Evolutionary conservation across 78 protist genomes (phyloP), one percentile per base, ranked within the genome.

Genomic region (Bigelowiella natans): DNA sequence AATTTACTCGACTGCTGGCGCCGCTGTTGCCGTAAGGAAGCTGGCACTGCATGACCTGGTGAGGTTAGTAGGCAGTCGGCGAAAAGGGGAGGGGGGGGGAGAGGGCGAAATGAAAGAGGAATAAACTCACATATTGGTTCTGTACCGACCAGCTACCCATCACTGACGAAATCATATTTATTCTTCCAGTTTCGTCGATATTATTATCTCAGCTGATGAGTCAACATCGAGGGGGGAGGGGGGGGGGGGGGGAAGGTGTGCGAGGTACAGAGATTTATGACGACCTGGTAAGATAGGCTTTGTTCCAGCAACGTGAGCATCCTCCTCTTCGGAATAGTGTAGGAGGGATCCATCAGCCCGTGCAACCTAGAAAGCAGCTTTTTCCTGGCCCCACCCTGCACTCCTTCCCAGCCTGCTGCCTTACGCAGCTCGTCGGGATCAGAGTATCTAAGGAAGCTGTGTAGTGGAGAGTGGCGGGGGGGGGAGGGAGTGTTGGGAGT

Each of bases 271-370:
- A n/a, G n/a, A n/a, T n/a, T n/a, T n/a, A n/a, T n/a, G n/a, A 0
- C 0, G 34, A 82, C 82, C 91, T 95, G 96, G 40, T 82, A 30
- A 34, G 86, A 86, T 38, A 92, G 39, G 7, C 95, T 92, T 85
- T 95, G 96, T 87, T 90, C 88, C 39, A 95, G 84, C 2, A 95
- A 89, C 40, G 85, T 90, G 83, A 93, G 90, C 30, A 95, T 92
- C 64, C 96, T 73, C 38, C 73, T 36, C 85, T 94, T 94, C 34
- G 94, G 95, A 36, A 95, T 36, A 91, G 94, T 90, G 39, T 91
- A 29, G 34, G 89, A 39, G 39, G 95, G 89, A 38, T 93, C 88
- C 82, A 95, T 92, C 34, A 2, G 36, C 51, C 89, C 63, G 89
- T 93, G 93, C 29, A 95, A 89, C 26, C 38, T 92, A 34, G 39